These are phyloP conservation scores for Bruguiera parviflora DNA, from an alignment of 345 rosid species.

Conservation along the genomic window DNA sequence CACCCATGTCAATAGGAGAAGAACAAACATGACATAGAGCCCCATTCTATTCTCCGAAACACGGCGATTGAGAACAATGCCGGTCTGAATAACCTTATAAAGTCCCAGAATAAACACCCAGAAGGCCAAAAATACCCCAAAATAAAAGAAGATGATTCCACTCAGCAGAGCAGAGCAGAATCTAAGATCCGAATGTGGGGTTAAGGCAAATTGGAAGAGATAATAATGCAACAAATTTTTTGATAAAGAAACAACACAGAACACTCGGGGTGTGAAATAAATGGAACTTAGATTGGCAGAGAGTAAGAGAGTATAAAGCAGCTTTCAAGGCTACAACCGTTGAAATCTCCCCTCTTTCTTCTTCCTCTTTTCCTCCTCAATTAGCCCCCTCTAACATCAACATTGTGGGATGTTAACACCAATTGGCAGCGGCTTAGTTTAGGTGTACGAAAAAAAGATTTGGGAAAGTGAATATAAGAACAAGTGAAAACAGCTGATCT, in stretches of 20 bases:
- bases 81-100: conserved; percentile 7
- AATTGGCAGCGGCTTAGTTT: no score
- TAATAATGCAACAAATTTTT: no score
- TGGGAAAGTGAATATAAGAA: no score
- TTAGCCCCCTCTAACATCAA: no score
- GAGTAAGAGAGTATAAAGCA: conserved; percentile 12
- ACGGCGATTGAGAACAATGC: conserved; percentile 28
- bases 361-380: not conserved
- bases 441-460: no score
- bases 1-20: conserved; percentile 24
- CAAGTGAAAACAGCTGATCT: no score
- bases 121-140: not conserved
- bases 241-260: no score
- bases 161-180: not conserved
- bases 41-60: conserved; percentile 49
- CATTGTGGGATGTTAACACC: no score
- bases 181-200: not conserved
- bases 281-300: conserved; percentile 4
- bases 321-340: conserved; percentile 19
- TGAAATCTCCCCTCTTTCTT: conserved; percentile 6
- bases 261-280: not conserved
- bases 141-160: no score
- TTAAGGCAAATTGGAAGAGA: not conserved
- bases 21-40: conserved; percentile 51
- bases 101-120: not conserved